These are phyloP conservation scores for Fagus crenata DNA, from an alignment of 306 rosid species.

Conservation along the genomic window DNA sequence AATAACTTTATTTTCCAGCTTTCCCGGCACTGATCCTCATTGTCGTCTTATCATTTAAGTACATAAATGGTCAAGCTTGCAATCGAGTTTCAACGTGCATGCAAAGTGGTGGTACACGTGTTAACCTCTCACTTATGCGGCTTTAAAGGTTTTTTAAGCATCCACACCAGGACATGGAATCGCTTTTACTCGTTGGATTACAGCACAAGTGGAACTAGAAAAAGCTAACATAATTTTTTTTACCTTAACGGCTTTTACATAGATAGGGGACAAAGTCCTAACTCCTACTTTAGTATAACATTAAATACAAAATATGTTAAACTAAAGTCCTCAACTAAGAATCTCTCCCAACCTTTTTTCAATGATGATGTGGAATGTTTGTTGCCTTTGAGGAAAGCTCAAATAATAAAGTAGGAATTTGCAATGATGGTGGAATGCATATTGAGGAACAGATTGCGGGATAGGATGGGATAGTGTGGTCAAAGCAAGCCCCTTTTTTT, in stretches of 20 bases:
- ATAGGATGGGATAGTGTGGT: constrained; percentile 37
- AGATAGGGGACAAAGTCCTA: constrained; percentile 26
- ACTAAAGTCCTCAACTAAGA: constrained; percentile 37
- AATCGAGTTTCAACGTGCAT: constrained; percentile 44
- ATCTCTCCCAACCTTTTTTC: constrained; percentile 35
- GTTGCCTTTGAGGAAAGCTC: constrained; percentile 46
- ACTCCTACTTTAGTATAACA: constrained; percentile 29
- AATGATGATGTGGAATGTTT: constrained; percentile 41
- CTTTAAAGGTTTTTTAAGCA: constrained; percentile 21
- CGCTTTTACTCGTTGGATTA: constrained; percentile 47
- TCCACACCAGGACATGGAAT: constrained; percentile 67
- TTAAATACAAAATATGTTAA: constrained; percentile 23
- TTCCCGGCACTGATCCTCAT: constrained; percentile 72
- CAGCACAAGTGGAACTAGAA: constrained; percentile 41
- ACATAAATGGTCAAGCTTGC: constrained; percentile 37
- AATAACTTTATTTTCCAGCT: constrained; percentile 44
- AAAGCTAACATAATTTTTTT: constrained; percentile 31
- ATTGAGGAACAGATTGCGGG: constrained; percentile 42
- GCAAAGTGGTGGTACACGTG: constrained; percentile 47
- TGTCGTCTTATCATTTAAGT: constrained; percentile 39
- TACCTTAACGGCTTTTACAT: constrained; percentile 21
- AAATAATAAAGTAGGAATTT: constrained; percentile 35
- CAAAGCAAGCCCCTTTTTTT: constrained; percentile 38
- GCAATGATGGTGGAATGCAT: constrained; percentile 58
- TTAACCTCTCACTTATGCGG: constrained; percentile 28